These are phyloP conservation scores for Suillus bovinus DNA, from an alignment of 768 basidiomycete species.

Conservation along the genomic window DNA sequence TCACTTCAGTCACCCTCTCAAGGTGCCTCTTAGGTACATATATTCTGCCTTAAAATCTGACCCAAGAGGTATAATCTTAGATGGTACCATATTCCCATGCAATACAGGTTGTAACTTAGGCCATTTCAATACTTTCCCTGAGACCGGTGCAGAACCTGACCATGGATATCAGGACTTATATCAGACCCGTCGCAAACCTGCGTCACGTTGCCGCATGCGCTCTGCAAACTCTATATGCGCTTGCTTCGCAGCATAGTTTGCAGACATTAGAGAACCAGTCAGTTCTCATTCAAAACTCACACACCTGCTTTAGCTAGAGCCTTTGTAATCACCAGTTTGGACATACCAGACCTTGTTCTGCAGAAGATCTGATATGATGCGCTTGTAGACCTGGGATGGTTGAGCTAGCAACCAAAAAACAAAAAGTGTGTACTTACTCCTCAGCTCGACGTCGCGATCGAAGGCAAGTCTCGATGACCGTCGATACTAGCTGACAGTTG, in stretches of 20 bases:
- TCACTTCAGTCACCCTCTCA: too few species aligned
- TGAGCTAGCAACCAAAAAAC: constrained; percentile 17
- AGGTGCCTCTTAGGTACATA: too few species aligned
- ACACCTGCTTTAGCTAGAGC: constrained; percentile 85
- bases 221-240: constrained; percentile 96
- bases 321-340: constrained; percentile 98
- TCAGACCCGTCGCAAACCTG: constrained; percentile 46
- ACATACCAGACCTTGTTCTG: constrained; percentile 99
- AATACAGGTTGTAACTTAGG: too few species aligned
- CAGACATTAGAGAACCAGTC: neutral
- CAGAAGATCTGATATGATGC: constrained; percentile 87
- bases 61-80: too few species aligned
- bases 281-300: constrained; percentile 19
- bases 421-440: constrained; percentile 55
- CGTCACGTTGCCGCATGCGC: constrained; percentile 94
- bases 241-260: constrained; percentile 93
- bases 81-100: too few species aligned
- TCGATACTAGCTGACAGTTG: constrained; percentile 97
- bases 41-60: too few species aligned
- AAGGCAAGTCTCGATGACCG: constrained; percentile 98
- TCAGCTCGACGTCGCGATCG: constrained; percentile 92
- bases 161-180: neutral
- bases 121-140: too few species aligned
- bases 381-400: constrained; percentile 73
- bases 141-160: constrained; percentile 89